Evolutionary conservation across 352 stramenopile genomes (phyloP).

Genomic region (Thraustochytrium striatum): DNA sequence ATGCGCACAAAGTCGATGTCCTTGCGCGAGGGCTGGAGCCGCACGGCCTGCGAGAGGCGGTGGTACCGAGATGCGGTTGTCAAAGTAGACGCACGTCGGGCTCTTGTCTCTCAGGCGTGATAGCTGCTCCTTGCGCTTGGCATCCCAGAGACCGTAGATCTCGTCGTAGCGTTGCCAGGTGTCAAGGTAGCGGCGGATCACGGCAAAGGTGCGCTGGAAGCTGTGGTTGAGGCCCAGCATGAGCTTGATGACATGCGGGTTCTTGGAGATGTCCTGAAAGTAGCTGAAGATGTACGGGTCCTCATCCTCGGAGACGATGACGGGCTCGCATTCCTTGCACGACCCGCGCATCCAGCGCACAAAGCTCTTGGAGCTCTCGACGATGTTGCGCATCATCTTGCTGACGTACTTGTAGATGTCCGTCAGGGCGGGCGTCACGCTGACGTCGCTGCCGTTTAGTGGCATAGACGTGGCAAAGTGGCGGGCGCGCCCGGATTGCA

Average conservation of each 20-base stretch:
- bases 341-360: conserved; percentile 90
- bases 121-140: conserved; percentile 76
- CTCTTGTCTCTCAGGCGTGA: conserved; percentile 86
- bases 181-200: conserved; percentile 88
- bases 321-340: conserved; percentile 78
- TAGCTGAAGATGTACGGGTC: conserved; percentile 88
- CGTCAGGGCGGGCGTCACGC: conserved; percentile 83
- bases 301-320: conserved; percentile 80
- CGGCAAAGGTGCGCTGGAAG: conserved; percentile 88
- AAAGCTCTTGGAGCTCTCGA: conserved; percentile 87
- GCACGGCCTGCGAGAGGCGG: conserved; percentile 75
- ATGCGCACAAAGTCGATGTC: conserved; percentile 90
- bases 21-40: conserved; percentile 79
- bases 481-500: conserved; percentile 61
- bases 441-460: conserved; percentile 90
- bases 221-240: conserved; percentile 83
- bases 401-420: conserved; percentile 94
- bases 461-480: conserved; percentile 85
- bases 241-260: conserved; percentile 91
- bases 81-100: conserved; percentile 86
- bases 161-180: conserved; percentile 87
- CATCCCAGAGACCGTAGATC: conserved; percentile 89
- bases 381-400: conserved; percentile 86
- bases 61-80: conserved; percentile 83
- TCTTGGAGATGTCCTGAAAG: conserved; percentile 89